Conservation (phyloP, 148 eudicot genomes). For the Rhododendron williamsianum region DNA sequence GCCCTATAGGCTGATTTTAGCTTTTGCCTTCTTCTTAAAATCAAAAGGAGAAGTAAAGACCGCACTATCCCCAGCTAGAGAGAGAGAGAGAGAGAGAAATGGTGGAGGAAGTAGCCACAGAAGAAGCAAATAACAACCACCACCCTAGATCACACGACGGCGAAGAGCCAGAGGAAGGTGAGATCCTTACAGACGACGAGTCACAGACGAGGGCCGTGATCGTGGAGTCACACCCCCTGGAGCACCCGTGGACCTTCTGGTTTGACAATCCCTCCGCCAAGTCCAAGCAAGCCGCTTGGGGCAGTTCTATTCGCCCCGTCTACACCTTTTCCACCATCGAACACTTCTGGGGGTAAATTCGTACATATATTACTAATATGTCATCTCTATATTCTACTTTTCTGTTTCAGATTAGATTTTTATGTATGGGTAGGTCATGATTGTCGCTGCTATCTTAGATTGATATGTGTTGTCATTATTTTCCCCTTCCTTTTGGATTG, state of each 20-base stretch:
- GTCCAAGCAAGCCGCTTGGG: conserved; percentile 58
- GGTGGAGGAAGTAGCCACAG: conserved; percentile 24
- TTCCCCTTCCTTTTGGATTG: not conserved
- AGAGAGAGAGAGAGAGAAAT: not conserved
- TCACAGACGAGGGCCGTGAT: conserved; percentile 4
- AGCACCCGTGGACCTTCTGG: conserved; percentile 94
- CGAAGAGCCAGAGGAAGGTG: conserved; percentile 45
- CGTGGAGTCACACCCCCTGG: conserved; percentile 43
- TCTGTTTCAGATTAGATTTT: not conserved
- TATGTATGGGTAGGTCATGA: not conserved
- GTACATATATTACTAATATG: not conserved
- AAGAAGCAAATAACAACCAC: conserved; percentile 9
- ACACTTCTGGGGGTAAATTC: conserved; percentile 72
- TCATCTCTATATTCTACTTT: not conserved
- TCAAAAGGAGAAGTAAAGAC: no score
- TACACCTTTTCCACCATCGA: conserved; percentile 86
- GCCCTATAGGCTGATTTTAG: no score
- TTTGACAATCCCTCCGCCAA: conserved; percentile 73
- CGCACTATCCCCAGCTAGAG: not conserved
- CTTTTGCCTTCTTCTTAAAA: no score
- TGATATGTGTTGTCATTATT: not conserved
- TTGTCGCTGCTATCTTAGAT: not conserved
- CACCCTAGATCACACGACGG: conserved; percentile 1
- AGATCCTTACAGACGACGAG: conserved; percentile 20
- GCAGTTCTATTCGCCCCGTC: conserved; percentile 65